Evolutionary conservation across 164 flowering plant genomes (phyloP).

Genomic region (Vitis rotundifolia): DNA sequence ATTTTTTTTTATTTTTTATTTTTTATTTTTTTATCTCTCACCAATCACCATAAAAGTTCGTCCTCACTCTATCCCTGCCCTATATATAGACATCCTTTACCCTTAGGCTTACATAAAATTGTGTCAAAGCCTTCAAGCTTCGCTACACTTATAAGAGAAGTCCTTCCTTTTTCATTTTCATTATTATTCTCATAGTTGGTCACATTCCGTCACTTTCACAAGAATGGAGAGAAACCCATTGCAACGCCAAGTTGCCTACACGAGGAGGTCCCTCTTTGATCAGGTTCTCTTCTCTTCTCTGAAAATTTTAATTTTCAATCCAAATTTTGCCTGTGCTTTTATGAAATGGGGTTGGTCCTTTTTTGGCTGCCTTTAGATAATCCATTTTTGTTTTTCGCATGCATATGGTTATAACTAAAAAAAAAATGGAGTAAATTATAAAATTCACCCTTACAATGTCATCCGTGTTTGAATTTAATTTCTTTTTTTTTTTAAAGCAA

Average conservation of each 20-base stretch:
- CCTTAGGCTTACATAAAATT: too few species aligned
- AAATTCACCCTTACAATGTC: too few species aligned
- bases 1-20: too few species aligned
- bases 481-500: too few species aligned
- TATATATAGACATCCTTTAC: neutral
- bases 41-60: neutral
- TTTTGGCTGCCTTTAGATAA: too few species aligned
- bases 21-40: neutral
- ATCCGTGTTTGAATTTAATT: too few species aligned
- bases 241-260: slow-evolving; percentile 19
- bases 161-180: neutral
- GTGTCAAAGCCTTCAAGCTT: too few species aligned
- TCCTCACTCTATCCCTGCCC: neutral
- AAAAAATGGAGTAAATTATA: too few species aligned
- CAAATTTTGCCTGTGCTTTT: too few species aligned
- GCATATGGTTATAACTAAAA: too few species aligned
- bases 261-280: slow-evolving; percentile 34
- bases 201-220: neutral
- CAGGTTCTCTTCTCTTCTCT: slow-evolving; percentile 23
- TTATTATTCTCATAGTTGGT: neutral
- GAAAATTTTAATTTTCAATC: neutral
- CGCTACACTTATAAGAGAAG: neutral
- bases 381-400: too few species aligned
- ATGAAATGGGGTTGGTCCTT: too few species aligned
- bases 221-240: slow-evolving; percentile 16